Evolutionary conservation across 2,329 filamentous ascomycete genomes (phyloP).

Genomic region (Penicillium sp.): DNA sequence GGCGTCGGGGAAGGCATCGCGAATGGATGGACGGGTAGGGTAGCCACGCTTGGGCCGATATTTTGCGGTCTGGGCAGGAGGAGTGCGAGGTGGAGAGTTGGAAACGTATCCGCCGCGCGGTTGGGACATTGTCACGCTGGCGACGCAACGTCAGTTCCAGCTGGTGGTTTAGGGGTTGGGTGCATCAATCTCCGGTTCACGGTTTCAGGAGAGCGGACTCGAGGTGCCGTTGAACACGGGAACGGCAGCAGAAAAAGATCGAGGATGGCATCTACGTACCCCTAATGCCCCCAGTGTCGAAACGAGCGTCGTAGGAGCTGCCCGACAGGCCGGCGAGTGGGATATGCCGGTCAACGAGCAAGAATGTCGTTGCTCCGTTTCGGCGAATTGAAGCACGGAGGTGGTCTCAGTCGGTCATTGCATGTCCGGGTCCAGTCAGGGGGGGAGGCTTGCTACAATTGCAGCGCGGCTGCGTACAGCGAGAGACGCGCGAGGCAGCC

Average conservation of each 20-base stretch:
- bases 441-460: neutral
- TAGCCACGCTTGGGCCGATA: conserved; percentile 37
- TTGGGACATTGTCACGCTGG: conserved; percentile 34
- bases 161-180: neutral
- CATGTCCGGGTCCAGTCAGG: conserved; percentile 19
- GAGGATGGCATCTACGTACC: conserved; percentile 17
- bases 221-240: neutral
- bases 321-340: conserved; percentile 15
- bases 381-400: conserved; percentile 12
- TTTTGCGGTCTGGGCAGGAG: conserved; percentile 41
- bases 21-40: conserved; percentile 40
- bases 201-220: conserved; percentile 1
- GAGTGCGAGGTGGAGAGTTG: conserved; percentile 47
- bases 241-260: neutral
- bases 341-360: conserved; percentile 4
- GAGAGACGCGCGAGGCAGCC: neutral
- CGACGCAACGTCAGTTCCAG: conserved; percentile 15
- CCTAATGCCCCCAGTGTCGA: conserved; percentile 17
- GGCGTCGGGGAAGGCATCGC: conserved; percentile 47
- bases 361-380: conserved; percentile 6
- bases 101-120: conserved; percentile 32
- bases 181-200: neutral
- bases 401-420: conserved; percentile 21
- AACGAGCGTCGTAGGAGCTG: conserved; percentile 6
- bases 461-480: conserved; percentile 12